phyloP scores from a whole-genome alignment of 108 stramenopile species.

The Skeletonema menzelii region DNA sequence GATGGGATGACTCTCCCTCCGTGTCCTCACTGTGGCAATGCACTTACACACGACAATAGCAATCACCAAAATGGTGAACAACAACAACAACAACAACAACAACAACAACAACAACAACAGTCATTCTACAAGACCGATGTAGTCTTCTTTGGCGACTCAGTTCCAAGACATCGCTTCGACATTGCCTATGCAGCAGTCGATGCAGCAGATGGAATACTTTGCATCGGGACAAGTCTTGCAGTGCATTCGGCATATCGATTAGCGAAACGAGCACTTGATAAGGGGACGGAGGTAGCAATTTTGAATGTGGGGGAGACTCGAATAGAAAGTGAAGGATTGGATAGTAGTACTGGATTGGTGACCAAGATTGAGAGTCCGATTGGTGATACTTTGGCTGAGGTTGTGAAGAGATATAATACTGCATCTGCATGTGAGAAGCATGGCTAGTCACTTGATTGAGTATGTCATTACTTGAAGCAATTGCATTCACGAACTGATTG shows the following conservation, averaged over 20 bases:
- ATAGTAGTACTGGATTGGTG: conserved; percentile 14
- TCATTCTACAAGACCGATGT: conserved; percentile 94
- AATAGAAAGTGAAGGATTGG: conserved; percentile 70
- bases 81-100: background rate
- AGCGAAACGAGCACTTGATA: conserved; percentile 57
- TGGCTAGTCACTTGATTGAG: too few species aligned
- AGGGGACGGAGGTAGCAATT: conserved; percentile 73
- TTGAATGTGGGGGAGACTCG: conserved; percentile 93
- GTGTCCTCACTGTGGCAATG: conserved; percentile 67
- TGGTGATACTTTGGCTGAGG: conserved; percentile 40
- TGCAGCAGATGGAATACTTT: conserved; percentile 78
- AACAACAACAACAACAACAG: background rate
- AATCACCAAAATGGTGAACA: background rate
- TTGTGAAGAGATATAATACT: conserved; percentile 24
- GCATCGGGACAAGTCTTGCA: conserved; percentile 86
- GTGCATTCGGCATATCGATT: conserved; percentile 90
- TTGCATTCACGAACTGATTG: too few species aligned
- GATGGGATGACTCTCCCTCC: conserved; percentile 69
- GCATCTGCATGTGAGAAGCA: too few species aligned
- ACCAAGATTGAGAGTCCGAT: conserved; percentile 53
- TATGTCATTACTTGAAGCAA: too few species aligned
- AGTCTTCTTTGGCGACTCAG: conserved; percentile 93
- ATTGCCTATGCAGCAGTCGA: conserved; percentile 68
- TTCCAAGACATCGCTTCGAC: conserved; percentile 71
- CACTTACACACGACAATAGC: background rate